Percentiles rank a stretch among this genome's conserved stretches.
Evolutionary conservation across 176 grass and related monocot genomes (phyloP).

Genomic region (Rhynchospora pubera): DNA sequence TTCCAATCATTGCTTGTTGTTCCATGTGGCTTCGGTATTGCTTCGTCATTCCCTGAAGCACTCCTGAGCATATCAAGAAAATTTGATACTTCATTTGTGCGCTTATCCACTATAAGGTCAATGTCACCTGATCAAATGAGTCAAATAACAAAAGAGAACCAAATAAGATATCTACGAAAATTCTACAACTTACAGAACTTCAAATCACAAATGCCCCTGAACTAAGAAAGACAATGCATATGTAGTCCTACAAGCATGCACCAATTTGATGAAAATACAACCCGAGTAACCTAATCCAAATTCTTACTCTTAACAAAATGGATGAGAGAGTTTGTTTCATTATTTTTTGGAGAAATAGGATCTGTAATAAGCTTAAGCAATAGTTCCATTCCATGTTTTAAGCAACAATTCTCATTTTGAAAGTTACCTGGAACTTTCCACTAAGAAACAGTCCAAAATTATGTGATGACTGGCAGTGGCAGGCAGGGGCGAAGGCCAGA

Average conservation of each 20-base stretch:
- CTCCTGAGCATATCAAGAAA: slow-evolving; percentile 81
- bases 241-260: not conserved
- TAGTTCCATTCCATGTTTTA: not conserved
- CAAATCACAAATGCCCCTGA: not conserved
- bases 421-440: not conserved
- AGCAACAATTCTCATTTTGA: not conserved
- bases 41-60: slow-evolving; percentile 44
- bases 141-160: slow-evolving; percentile 15
- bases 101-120: slow-evolving; percentile 46
- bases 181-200: not conserved
- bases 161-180: not conserved
- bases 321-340: not conserved
- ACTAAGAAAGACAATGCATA: not conserved
- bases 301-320: not conserved
- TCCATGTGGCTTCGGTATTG: slow-evolving; percentile 23
- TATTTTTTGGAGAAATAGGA: not conserved
- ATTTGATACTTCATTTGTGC: slow-evolving; percentile 56
- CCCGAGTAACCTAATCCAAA: not conserved
- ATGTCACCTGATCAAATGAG: slow-evolving; percentile 40
- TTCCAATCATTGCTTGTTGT: slow-evolving; percentile 68
- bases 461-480: too few species aligned
- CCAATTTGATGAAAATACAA: not conserved
- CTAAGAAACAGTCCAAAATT: not conserved
- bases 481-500: too few species aligned
- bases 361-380: not conserved